Base-by-base conservation (phyloP, 2,329 filamentous ascomycete species). In the Trichophyton schoenleinii region DNA sequence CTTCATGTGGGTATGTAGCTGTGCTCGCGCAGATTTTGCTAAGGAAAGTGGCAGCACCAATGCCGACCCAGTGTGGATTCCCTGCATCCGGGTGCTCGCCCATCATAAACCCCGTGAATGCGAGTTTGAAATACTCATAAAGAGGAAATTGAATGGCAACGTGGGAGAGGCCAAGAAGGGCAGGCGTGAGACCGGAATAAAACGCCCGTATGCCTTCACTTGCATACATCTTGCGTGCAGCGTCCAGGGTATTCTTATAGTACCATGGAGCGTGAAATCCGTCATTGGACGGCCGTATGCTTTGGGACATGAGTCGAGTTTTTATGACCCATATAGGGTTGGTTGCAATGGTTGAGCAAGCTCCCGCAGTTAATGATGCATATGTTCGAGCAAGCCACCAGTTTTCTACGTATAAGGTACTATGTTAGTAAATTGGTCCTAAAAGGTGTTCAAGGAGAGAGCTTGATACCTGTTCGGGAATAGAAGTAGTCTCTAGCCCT, bases 301-400 rank as follows among this genome's bases (percentile, higher is more conserved):
- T 85, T 77, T 97, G 94, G 42, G 94, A 96, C 94, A 97, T 97
- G 68, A 99, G 83, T 67, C 94, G 83, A 57, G 94, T 99, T 77
- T 99, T 99, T 78, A 99, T 96, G 42, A 99, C 94, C 94, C 94
- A 99, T 64, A 99, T 99, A 0, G 94, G 94, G 73, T 97, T 99
- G 25, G 94, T 99, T 64, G 87, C 88, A 65, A 97, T 81, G 3
- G 94, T 99, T 67, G 91, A 96, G 77, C 88, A 96, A 64, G 86
- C 91, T 60, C 94, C 94, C 25, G 92, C 94, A 61, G 91, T 83
- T 63, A 99, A 84, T 8, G 94, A 96, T 22, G 94, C 94, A 79
- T 88, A 91, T 66, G 94, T 87, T 70, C 89, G 90, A 68, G 92
- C 83, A 52, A 90, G 72, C 77, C 89, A 87, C 69, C 83, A 84